A percentile compares a stretch with the other conserved stretches of the same genome.
Evolutionary conservation across 1,284 basidiomycete genomes (phyloP).

Genomic region (Tausonia pullulans): DNA sequence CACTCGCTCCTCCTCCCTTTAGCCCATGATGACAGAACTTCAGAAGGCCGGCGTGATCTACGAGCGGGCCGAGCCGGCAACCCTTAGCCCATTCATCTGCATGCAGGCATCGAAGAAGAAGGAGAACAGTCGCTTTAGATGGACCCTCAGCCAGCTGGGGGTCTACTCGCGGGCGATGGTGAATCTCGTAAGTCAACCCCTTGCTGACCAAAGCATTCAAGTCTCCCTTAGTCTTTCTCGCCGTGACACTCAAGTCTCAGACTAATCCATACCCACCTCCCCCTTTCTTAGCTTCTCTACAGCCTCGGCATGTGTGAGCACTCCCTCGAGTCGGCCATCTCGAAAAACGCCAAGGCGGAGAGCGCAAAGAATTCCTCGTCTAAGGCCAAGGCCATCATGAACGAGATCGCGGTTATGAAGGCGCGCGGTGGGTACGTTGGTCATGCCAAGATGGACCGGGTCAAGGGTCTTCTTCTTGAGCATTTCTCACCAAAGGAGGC

Average conservation of each 20-base stretch:
- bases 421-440: constrained; percentile 42
- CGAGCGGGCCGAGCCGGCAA: constrained; percentile 25
- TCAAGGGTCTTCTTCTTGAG: constrained; percentile 60
- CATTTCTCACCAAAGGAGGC: constrained; percentile 60
- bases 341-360: constrained; percentile 27
- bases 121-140: constrained; percentile 1
- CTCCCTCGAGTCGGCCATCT: constrained; percentile 39
- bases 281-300: constrained; percentile 54
- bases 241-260: neutral
- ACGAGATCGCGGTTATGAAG: constrained; percentile 31
- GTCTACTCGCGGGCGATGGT: constrained; percentile 64
- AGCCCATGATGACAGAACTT: constrained; percentile 31
- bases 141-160: constrained; percentile 40
- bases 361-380: constrained; percentile 14
- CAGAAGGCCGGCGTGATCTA: constrained; percentile 29
- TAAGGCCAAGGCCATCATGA: constrained; percentile 19
- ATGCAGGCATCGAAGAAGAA: neutral
- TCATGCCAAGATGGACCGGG: constrained; percentile 89
- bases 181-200: constrained; percentile 51
- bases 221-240: neutral
- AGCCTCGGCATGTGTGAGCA: constrained; percentile 67
- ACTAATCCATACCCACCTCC: too few species aligned
- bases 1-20: too few species aligned
- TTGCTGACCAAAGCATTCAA: neutral
- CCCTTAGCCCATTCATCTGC: neutral